phyloP scores from a whole-genome alignment of 495 filamentous ascomycete species.

The Podospora australis region DNA sequence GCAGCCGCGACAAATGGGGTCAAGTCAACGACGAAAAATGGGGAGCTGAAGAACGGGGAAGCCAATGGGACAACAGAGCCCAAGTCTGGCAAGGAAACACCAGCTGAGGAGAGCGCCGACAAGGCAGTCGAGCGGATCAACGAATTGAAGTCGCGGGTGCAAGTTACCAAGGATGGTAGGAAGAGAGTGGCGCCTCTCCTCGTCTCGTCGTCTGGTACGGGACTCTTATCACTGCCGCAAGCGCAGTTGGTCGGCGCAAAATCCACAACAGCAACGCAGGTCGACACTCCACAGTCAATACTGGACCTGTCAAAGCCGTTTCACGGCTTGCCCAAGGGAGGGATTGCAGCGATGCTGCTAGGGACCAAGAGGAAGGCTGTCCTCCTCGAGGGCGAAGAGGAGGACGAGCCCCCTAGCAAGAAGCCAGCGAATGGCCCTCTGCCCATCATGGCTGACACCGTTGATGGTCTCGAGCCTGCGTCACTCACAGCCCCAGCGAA shows the following conservation, averaged over 20 bases:
- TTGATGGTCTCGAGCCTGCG: conserved; percentile 69
- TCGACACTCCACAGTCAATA: conserved; percentile 74
- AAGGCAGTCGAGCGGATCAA: conserved; percentile 63
- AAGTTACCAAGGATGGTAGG: conserved; percentile 93
- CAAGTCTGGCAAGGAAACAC: conserved; percentile 20
- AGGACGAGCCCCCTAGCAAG: conserved; percentile 56
- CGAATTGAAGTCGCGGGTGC: conserved; percentile 80
- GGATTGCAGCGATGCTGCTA: conserved; percentile 73
- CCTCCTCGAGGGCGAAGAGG: conserved; percentile 57
- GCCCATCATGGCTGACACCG: conserved; percentile 66
- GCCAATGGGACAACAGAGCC: conserved; percentile 32
- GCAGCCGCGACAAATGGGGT: conserved; percentile 35
- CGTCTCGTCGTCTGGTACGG: conserved; percentile 75
- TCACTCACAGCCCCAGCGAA: conserved; percentile 43
- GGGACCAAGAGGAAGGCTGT: conserved; percentile 88
- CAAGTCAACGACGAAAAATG: conserved; percentile 29
- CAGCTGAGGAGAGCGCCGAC: conserved; percentile 41
- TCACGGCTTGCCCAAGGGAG: conserved; percentile 87
- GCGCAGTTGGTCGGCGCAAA: conserved; percentile 71
- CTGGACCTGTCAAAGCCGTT: conserved; percentile 91
- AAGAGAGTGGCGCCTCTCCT: conserved; percentile 90
- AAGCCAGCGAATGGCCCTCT: conserved; percentile 60
- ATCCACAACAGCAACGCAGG: conserved; percentile 51
- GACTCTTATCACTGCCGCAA: conserved; percentile 81
- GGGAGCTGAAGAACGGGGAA: conserved; percentile 27